These are phyloP conservation scores for Scutellaria galericulata DNA, from an alignment of 257 asterid species.

Conservation along the genomic window DNA sequence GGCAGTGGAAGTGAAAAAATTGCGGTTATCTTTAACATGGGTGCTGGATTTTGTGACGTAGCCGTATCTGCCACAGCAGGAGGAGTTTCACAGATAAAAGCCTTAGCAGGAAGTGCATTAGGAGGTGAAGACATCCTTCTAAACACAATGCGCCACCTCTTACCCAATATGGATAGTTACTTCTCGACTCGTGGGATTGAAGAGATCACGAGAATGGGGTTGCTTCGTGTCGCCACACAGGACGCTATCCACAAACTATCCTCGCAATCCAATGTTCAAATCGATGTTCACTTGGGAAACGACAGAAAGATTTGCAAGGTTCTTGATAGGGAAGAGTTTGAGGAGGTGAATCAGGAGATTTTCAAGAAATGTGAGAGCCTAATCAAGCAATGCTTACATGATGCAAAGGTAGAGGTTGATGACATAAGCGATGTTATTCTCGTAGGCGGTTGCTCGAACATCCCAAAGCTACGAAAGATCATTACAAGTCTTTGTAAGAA, in stretches of 20 bases:
- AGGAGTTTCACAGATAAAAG: slow-evolving; percentile 82
- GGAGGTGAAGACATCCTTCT: slow-evolving; percentile 90
- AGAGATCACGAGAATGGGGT: slow-evolving; percentile 66
- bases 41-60: slow-evolving; percentile 90
- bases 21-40: slow-evolving; percentile 84
- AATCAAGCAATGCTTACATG: slow-evolving; percentile 54
- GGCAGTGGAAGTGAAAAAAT: slow-evolving; percentile 73
- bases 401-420: slow-evolving; percentile 60
- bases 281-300: slow-evolving; percentile 64
- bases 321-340: slow-evolving; percentile 57
- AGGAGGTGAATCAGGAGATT: slow-evolving; percentile 59
- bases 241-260: slow-evolving; percentile 79
- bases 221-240: slow-evolving; percentile 81
- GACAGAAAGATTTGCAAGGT: slow-evolving; percentile 58
- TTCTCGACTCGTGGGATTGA: slow-evolving; percentile 64
- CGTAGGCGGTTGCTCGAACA: slow-evolving; percentile 82
- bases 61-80: slow-evolving; percentile 85
- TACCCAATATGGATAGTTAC: slow-evolving; percentile 64
- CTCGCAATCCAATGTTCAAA: slow-evolving; percentile 41
- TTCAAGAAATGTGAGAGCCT: slow-evolving; percentile 64
- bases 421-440: slow-evolving; percentile 69
- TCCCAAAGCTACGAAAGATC: slow-evolving; percentile 56
- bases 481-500: slow-evolving; percentile 46
- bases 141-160: slow-evolving; percentile 63
- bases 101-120: slow-evolving; percentile 63